These are phyloP conservation scores for Aspergillus uvarum DNA, from an alignment of 2,329 filamentous ascomycete genomes.

Conservation along the genomic window DNA sequence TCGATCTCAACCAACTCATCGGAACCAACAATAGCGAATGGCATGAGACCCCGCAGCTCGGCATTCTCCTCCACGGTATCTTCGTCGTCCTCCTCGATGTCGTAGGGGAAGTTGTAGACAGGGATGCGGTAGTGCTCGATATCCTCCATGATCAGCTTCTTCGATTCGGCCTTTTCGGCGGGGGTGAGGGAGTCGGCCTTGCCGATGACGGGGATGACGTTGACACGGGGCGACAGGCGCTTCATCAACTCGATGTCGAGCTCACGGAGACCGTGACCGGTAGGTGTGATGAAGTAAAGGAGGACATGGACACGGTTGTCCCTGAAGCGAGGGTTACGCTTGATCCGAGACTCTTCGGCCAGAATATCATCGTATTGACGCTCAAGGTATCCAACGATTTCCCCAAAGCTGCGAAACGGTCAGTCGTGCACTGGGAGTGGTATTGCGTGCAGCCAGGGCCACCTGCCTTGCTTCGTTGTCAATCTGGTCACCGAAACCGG, in stretches of 20 bases:
- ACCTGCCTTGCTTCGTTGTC: constrained; percentile 94
- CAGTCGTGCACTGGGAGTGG: constrained; percentile 18
- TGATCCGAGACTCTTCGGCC: constrained; percentile 98
- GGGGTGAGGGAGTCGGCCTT: constrained; percentile 97
- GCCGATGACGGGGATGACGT: constrained; percentile 98
- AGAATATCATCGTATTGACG: constrained; percentile 99
- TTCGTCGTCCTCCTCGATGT: constrained; percentile 98
- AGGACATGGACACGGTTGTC: constrained; percentile 98
- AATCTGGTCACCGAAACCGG: constrained; percentile 97
- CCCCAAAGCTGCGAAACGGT: constrained; percentile 70
- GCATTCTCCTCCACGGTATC: constrained; percentile 99
- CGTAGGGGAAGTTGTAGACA: constrained; percentile 99
- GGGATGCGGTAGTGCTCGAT: constrained; percentile 99
- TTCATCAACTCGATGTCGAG: constrained; percentile 99
- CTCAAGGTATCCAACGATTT: constrained; percentile 98
- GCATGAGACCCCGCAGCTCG: constrained; percentile 95
- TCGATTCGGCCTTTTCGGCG: constrained; percentile 94
- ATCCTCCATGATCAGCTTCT: constrained; percentile 99
- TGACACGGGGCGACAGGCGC: constrained; percentile 94
- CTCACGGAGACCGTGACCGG: constrained; percentile 95
- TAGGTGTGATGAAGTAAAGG: constrained; percentile 99
- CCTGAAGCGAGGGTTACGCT: constrained; percentile 99
- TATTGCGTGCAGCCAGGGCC: constrained; percentile 7
- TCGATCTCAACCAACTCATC: constrained; percentile 94
- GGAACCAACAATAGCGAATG: constrained; percentile 96